Evolutionary conservation across 495 filamentous ascomycete genomes (phyloP).

Genomic region (Evernia prunastri): DNA sequence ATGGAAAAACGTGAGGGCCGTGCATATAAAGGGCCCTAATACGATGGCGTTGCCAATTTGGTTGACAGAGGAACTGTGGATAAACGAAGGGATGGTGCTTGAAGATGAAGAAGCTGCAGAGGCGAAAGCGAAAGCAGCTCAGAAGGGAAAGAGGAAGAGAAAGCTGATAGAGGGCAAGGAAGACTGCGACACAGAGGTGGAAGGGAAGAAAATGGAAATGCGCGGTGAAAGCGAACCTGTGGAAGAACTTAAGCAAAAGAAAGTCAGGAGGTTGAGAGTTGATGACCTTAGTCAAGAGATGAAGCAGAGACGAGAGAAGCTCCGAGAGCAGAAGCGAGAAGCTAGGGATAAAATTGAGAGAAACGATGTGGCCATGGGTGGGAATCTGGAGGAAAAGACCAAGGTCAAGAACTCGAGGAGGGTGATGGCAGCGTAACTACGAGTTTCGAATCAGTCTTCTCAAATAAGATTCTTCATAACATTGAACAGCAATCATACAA

Average conservation of each 20-base stretch:
- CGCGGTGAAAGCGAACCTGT: conserved; percentile 25
- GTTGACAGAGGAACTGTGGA: conserved; percentile 85
- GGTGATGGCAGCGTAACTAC: conserved; percentile 8
- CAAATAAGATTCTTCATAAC: background rate
- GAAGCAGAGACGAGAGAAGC: conserved; percentile 53
- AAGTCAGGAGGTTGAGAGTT: conserved; percentile 40
- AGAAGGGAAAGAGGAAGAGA: conserved; percentile 63
- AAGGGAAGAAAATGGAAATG: conserved; percentile 46
- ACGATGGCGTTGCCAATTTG: conserved; percentile 86
- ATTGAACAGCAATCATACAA: background rate
- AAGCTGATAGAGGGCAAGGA: conserved; percentile 31
- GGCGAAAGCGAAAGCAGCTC: conserved; percentile 42
- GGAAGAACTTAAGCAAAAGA: conserved; percentile 33
- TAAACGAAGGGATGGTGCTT: conserved; percentile 72
- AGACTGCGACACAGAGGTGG: conserved; percentile 30
- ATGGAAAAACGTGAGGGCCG: conserved; percentile 72
- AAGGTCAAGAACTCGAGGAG: conserved; percentile 2
- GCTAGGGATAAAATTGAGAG: conserved; percentile 24
- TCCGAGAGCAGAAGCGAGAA: conserved; percentile 48
- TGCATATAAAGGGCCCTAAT: conserved; percentile 84
- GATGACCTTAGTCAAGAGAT: conserved; percentile 41
- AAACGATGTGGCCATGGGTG: background rate
- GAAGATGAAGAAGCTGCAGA: conserved; percentile 46
- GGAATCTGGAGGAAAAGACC: background rate
- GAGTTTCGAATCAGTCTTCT: no score